Conservation (phyloP, 2,329 filamentous ascomycete genomes). For the Aspergillus flavus region DNA sequence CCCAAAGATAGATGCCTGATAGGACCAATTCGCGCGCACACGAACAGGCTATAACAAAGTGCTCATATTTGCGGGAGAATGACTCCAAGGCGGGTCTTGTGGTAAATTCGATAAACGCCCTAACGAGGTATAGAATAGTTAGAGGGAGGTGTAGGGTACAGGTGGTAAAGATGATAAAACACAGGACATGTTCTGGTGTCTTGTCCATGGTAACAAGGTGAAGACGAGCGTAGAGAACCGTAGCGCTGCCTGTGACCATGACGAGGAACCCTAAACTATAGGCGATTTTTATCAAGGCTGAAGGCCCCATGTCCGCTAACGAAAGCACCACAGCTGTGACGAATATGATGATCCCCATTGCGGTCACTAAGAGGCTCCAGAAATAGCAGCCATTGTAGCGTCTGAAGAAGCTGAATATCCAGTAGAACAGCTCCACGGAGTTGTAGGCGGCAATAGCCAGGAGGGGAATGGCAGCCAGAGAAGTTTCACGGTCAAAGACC, state of each 20-base stretch:
- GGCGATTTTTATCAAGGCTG: not conserved
- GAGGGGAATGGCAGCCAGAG: slow-evolving; percentile 6
- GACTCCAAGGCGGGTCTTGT: slow-evolving; percentile 20
- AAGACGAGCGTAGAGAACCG: slow-evolving; percentile 50
- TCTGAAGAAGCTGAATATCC: slow-evolving; percentile 48
- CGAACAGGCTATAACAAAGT: slow-evolving; percentile 53
- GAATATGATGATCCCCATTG: slow-evolving; percentile 38
- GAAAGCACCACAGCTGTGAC: slow-evolving; percentile 26
- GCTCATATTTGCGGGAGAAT: slow-evolving; percentile 43
- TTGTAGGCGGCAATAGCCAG: slow-evolving; percentile 37
- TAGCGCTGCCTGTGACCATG: slow-evolving; percentile 42
- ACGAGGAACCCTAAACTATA: slow-evolving; percentile 36
- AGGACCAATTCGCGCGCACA: slow-evolving; percentile 56
- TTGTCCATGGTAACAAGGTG: slow-evolving; percentile 43
- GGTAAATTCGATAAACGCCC: slow-evolving; percentile 4
- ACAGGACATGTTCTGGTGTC: slow-evolving; percentile 37
- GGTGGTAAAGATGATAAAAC: slow-evolving; percentile 44
- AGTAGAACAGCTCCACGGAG: slow-evolving; percentile 45
- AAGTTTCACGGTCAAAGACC: not conserved
- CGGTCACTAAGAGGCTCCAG: slow-evolving; percentile 46
- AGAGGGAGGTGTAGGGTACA: slow-evolving; percentile 38
- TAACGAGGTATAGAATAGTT: slow-evolving; percentile 22
- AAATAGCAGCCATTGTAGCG: slow-evolving; percentile 49
- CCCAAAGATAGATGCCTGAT: slow-evolving; percentile 53
- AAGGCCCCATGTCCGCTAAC: not conserved